phyloP scores from a whole-genome alignment of 352 stramenopile genomes.

The Bremia lactucae region DNA sequence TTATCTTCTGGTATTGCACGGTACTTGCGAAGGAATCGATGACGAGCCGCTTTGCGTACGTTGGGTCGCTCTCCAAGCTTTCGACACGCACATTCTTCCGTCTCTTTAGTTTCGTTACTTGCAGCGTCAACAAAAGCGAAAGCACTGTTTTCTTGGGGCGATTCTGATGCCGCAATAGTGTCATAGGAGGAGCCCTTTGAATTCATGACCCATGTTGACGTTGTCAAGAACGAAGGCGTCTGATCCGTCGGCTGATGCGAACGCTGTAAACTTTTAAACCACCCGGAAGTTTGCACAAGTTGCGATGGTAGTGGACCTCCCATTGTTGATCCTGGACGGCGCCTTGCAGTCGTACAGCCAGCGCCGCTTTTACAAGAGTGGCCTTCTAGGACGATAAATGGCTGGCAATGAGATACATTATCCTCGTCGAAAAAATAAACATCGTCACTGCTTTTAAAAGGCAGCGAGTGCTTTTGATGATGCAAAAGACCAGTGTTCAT shows the following conservation, averaged over 20 bases:
- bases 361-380: constrained; percentile 7
- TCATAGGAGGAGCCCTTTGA: constrained; percentile 7
- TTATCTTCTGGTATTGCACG: constrained; percentile 26
- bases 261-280: constrained; percentile 21
- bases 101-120: constrained; percentile 13
- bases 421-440: too few species aligned
- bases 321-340: constrained; percentile 14
- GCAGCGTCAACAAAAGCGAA: constrained; percentile 11
- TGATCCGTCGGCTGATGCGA: constrained; percentile 15
- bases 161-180: constrained; percentile 4
- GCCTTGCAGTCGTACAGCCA: constrained; percentile 1
- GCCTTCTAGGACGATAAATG: constrained; percentile 25
- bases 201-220: constrained; percentile 5
- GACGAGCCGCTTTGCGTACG: constrained; percentile 15
- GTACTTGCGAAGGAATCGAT: constrained; percentile 26
- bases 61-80: constrained; percentile 22
- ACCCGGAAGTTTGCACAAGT: constrained; percentile 21
- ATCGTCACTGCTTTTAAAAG: too few species aligned
- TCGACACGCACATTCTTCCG: constrained; percentile 19
- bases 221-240: constrained; percentile 1
- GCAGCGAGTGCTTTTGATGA: too few species aligned
- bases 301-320: constrained; percentile 19
- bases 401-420: too few species aligned
- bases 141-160: constrained; percentile 9
- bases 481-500: too few species aligned